These are phyloP conservation scores for Zygnema circumcarinatum DNA, from an alignment of 139 green algal species.

Conservation along the genomic window DNA sequence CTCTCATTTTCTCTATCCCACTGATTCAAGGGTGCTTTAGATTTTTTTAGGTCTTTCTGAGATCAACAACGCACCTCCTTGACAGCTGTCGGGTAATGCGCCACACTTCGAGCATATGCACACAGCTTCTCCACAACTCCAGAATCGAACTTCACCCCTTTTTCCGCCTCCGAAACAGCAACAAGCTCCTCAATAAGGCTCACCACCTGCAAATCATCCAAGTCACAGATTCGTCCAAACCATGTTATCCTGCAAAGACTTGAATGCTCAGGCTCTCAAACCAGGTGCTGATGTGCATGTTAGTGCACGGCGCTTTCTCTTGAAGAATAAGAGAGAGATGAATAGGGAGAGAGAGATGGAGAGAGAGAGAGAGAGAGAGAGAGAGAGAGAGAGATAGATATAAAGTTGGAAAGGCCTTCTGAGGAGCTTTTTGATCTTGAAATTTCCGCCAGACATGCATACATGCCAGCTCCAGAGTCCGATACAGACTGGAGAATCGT, in stretches of 20 bases:
- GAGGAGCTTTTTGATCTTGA: too few relatives aligned
- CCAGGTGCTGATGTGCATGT: too few relatives aligned
- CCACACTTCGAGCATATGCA: slow-evolving; percentile 89
- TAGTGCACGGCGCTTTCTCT: too few relatives aligned
- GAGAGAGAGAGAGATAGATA: slow-evolving; percentile 21
- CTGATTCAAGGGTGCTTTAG: slow-evolving; percentile 20
- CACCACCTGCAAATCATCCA: slow-evolving; percentile 35
- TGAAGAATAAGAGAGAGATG: background rate
- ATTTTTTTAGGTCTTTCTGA: too few relatives aligned
- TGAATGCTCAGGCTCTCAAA: too few relatives aligned
- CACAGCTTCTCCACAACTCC: slow-evolving; percentile 79
- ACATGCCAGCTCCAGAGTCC: too few relatives aligned
- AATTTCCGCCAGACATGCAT: too few relatives aligned
- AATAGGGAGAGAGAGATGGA: background rate
- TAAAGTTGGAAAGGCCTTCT: background rate
- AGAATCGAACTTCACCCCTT: slow-evolving; percentile 72
- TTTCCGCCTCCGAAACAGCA: slow-evolving; percentile 67
- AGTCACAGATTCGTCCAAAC: background rate
- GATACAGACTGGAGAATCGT: too few relatives aligned
- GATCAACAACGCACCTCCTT: slow-evolving; percentile 95
- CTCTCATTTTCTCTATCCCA: too few relatives aligned
- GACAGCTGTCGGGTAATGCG: slow-evolving; percentile 95
- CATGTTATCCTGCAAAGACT: background rate
- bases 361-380: background rate
- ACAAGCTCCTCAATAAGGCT: slow-evolving; percentile 85